Evolutionary conservation across 148 eudicot species (phyloP).

Genomic region (Rhododendron vialii): DNA sequence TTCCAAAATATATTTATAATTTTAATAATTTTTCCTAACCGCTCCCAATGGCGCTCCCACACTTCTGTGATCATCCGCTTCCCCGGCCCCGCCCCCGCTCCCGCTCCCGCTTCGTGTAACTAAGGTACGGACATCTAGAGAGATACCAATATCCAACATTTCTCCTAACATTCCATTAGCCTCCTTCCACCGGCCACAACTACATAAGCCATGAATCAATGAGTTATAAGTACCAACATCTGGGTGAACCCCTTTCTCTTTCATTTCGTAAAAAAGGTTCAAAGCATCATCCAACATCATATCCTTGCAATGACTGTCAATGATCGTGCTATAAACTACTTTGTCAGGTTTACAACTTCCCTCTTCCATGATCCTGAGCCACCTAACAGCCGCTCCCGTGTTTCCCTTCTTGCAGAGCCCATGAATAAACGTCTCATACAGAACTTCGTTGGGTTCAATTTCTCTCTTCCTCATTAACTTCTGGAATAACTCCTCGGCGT

Average conservation of each 20-base stretch:
- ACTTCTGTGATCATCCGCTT: too few relatives aligned
- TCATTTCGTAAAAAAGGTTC: neutral
- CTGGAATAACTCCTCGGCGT: constrained; percentile 2
- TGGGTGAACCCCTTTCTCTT: neutral
- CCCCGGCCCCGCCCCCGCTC: too few relatives aligned
- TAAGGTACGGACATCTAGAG: too few relatives aligned
- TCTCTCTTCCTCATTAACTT: neutral
- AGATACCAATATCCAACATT: neutral
- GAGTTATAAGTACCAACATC: neutral
- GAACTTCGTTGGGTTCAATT: neutral
- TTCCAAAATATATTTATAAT: too few relatives aligned
- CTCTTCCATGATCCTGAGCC: neutral
- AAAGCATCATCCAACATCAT: neutral
- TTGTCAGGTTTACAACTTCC: neutral
- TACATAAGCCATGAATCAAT: constrained; percentile 7
- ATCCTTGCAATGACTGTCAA: constrained; percentile 11
- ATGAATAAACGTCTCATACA: constrained; percentile 6
- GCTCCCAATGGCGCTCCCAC: too few relatives aligned
- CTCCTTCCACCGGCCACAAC: neutral
- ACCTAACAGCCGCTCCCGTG: neutral
- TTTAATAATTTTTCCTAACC: too few relatives aligned
- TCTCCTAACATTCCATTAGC: neutral
- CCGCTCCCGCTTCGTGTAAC: too few relatives aligned
- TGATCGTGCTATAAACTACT: neutral
- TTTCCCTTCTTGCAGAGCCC: constrained; percentile 18